Conservation (phyloP, 768 basidiomycete species). For the Lactarius quietus region DNA sequence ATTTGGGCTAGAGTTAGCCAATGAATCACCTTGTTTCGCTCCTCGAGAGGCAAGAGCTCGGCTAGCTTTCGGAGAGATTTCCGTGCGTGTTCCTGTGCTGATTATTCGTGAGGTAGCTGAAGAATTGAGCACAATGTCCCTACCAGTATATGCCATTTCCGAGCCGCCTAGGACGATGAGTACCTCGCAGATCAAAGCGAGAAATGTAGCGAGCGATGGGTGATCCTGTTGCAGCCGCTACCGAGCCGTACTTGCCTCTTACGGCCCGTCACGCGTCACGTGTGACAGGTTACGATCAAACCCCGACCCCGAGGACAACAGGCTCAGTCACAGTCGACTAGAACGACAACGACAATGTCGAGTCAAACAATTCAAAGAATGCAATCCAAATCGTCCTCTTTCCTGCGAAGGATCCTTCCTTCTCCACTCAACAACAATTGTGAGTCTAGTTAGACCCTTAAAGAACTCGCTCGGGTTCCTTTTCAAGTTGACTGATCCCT, state of each 20-base stretch:
- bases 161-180: background rate
- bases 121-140: background rate
- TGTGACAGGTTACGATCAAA: no score
- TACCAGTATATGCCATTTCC: conserved; percentile 13
- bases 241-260: background rate
- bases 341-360: background rate
- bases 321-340: no score
- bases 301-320: no score
- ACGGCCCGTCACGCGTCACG: no score
- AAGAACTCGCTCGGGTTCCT: no score
- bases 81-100: conserved; percentile 50
- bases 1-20: background rate
- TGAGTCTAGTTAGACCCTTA: no score
- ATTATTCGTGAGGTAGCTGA: background rate
- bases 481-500: background rate
- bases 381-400: background rate
- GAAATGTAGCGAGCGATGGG: background rate
- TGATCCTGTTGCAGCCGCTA: background rate
- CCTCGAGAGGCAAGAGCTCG: conserved; percentile 45
- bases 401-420: background rate
- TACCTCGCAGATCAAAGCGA: background rate
- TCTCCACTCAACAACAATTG: background rate
- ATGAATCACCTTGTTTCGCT: conserved; percentile 50
- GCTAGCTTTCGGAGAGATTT: conserved; percentile 53
- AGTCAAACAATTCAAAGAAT: no score